Base-by-base conservation (phyloP, 2,329 filamentous ascomycete genomes). In the Colletotrichum sojae region DNA sequence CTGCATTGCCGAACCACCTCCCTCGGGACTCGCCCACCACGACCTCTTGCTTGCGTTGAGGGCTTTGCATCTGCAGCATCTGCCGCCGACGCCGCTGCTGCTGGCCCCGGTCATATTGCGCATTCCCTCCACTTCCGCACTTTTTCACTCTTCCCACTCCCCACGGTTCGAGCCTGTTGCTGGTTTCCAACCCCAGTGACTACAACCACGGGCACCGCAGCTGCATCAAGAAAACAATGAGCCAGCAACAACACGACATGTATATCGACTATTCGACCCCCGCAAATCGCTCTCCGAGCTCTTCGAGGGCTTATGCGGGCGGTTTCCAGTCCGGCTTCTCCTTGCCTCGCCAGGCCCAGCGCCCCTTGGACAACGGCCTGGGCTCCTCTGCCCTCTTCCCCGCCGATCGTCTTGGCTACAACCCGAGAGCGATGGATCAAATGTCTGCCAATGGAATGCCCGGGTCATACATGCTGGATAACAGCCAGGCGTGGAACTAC, bases 401-500 rank as follows among this genome's bases (percentile, higher is more conserved):
- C 16, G 85, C 88, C 59, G 93, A 96, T 81, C 81, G 92, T 85
- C 81, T 90, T 84, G 76, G 85, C 85, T 83, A 82, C 75, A 89
- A 86, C 65, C 83, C 83, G 60, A 91, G 93, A 72, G 87, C 85
- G 67, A 86, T 89, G 75, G 88, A 84, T 66, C 78, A 79, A 75
- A 80, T 86, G 78, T 73, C 80, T 72, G 73, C 78, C 48, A 69
- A 74, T 72, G 76, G 76, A 43, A 77, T 86, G 76, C 84, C 83
- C 36, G 77, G 77, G 20, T 80, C 79, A 39, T 88, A 87, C 69
- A 84, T 88, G 82, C 76, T 87, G 62, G 84, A 95, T 74, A 93
- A 94, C 76, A 89, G 90, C 77, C 92, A 94, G 76, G 90, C 91
- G 20, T 97, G 94, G 94, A 93, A 91, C 78, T 91, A 94, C 73